These are phyloP conservation scores for Leccinum truebloodii DNA, from an alignment of 768 basidiomycete genomes.

Conservation along the genomic window DNA sequence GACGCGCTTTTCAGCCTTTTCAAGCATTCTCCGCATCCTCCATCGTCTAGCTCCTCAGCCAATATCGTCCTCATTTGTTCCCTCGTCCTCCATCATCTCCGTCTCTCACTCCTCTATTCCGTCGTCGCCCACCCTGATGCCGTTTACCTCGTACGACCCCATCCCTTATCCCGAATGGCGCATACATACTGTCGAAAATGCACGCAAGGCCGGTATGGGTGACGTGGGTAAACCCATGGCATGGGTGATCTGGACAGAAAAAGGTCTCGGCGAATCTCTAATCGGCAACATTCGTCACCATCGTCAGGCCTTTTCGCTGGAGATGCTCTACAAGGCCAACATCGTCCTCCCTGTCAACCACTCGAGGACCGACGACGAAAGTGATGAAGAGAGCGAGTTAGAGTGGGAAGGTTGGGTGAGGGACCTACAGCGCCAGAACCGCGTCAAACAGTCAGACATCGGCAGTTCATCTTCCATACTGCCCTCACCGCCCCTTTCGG, in stretches of 20 bases:
- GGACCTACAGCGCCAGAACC: conserved; percentile 48
- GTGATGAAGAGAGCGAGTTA: conserved; percentile 49
- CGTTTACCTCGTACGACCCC: conserved; percentile 35
- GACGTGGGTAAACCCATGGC: conserved; percentile 57
- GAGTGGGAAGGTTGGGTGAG: conserved; percentile 72
- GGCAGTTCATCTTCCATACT: conserved; percentile 9
- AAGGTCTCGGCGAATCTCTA: conserved; percentile 17
- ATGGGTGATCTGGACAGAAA: conserved; percentile 41
- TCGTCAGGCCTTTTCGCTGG: conserved; percentile 24
- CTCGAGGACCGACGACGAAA: conserved; percentile 37
- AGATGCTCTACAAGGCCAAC: conserved; percentile 25
- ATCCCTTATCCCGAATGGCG: conserved; percentile 74
- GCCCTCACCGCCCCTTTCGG: conserved; percentile 32
- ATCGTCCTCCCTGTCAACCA: conserved; percentile 5
- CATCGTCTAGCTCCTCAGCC: conserved; percentile 42
- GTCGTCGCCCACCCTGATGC: background rate
- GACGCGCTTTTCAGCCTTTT: conserved; percentile 38
- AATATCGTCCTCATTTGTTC: conserved; percentile 45
- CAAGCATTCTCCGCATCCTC: conserved; percentile 52
- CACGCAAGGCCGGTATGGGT: conserved; percentile 58
- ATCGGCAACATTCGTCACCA: conserved; percentile 24
- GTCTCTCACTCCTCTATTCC: conserved; percentile 41
- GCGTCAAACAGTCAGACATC: conserved; percentile 15
- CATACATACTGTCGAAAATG: conserved; percentile 46
- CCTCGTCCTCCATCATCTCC: conserved; percentile 53